These are phyloP conservation scores for Xylariales sp. DNA, from an alignment of 2,329 filamentous ascomycete genomes.

Conservation along the genomic window DNA sequence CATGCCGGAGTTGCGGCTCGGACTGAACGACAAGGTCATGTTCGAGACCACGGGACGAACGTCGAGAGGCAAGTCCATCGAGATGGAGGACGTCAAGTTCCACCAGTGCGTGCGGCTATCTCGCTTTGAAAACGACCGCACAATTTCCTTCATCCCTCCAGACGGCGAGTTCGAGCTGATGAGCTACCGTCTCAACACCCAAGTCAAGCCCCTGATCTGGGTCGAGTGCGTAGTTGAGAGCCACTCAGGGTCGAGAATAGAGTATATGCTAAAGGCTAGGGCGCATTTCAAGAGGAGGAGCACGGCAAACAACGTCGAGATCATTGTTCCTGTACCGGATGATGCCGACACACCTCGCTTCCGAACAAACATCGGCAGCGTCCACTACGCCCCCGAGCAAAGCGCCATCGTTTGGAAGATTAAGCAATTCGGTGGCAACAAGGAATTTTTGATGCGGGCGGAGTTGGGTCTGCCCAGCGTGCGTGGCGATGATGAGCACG, in stretches of 20 bases:
- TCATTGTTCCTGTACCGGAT: conserved; percentile 93
- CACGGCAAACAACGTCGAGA: conserved; percentile 98
- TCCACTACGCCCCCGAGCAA: conserved; percentile 96
- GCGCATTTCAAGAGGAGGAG: conserved; percentile 97
- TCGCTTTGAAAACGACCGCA: conserved; percentile 96
- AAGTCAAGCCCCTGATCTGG: conserved; percentile 98
- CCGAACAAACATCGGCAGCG: conserved; percentile 93
- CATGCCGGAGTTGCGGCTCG: conserved; percentile 93
- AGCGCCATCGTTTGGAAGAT: conserved; percentile 99
- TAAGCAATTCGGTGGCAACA: conserved; percentile 97
- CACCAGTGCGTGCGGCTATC: conserved; percentile 96
- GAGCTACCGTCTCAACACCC: conserved; percentile 97
- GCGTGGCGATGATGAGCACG: conserved; percentile 89
- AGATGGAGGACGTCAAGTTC: conserved; percentile 99
- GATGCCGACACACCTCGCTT: conserved; percentile 95
- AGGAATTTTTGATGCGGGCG: conserved; percentile 97
- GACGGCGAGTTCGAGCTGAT: conserved; percentile 99
- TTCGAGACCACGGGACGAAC: conserved; percentile 95
- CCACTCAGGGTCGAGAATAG: conserved; percentile 90
- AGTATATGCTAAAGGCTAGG: conserved; percentile 98
- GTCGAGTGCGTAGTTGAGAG: conserved; percentile 97
- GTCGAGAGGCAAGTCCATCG: conserved; percentile 92
- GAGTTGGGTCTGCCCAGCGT: conserved; percentile 93
- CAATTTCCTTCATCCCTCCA: conserved; percentile 97
- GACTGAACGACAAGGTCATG: conserved; percentile 99